Evolutionary conservation across 495 filamentous ascomycete genomes (phyloP).

Genomic region (Aspergillus homomorphus): DNA sequence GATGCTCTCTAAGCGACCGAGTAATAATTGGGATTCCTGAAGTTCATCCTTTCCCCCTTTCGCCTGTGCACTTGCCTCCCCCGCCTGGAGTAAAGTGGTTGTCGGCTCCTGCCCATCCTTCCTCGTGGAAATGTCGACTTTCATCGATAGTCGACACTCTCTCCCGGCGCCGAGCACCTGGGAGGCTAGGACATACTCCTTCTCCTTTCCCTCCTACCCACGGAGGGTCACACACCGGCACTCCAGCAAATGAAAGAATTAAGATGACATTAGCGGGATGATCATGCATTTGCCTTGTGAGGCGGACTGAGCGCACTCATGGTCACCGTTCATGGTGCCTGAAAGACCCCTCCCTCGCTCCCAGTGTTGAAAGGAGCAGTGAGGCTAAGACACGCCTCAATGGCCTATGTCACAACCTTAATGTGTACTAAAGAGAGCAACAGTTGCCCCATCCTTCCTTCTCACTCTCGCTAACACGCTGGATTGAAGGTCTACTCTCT

Average conservation of each 20-base stretch:
- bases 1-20: background rate
- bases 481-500: background rate
- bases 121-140: conserved; percentile 4
- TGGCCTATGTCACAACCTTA: conserved; percentile 5
- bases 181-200: background rate
- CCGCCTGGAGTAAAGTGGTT: no score
- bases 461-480: background rate
- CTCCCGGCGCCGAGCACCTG: background rate
- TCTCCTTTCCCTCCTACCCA: no score
- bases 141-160: background rate
- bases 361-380: background rate
- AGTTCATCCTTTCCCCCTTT: background rate
- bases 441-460: no score
- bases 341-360: conserved; percentile 1
- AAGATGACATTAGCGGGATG: no score
- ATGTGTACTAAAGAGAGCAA: background rate
- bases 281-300: conserved; percentile 2
- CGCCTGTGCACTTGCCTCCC: background rate
- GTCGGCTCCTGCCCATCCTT: background rate
- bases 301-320: conserved; percentile 11
- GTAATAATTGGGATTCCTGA: background rate
- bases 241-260: no score
- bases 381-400: background rate
- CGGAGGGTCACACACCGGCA: background rate
- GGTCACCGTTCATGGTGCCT: conserved; percentile 4